A percentile compares a stretch with the other conserved stretches of the same genome.
Evolutionary conservation across 1,284 basidiomycete species (phyloP).

Genomic region (Mycosarcoma maydis): DNA sequence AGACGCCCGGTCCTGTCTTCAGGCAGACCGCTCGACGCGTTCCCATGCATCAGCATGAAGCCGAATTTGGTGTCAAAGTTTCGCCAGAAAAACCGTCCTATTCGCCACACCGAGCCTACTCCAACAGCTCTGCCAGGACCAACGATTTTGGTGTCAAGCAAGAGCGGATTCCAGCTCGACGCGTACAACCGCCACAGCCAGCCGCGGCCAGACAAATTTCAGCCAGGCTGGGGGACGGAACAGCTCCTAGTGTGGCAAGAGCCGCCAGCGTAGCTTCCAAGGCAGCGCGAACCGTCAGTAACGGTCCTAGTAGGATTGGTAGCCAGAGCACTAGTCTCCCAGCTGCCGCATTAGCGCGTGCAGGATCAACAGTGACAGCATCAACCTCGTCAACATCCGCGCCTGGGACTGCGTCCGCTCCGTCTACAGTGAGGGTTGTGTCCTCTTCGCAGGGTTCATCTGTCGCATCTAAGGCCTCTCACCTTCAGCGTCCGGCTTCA

Average conservation of each 20-base stretch:
- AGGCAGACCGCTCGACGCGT: conserved; percentile 44
- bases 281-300: conserved; percentile 13
- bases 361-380: background rate
- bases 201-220: conserved; percentile 2
- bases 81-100: conserved; percentile 35
- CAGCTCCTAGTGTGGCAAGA: background rate
- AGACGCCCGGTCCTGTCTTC: conserved; percentile 37
- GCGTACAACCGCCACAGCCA: conserved; percentile 21
- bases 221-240: conserved; percentile 1
- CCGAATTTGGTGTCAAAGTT: conserved; percentile 45
- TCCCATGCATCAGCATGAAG: conserved; percentile 44
- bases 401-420: background rate
- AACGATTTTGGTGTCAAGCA: conserved; percentile 25
- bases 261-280: conserved; percentile 33
- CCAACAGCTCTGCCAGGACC: conserved; percentile 28
- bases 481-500: conserved; percentile 25
- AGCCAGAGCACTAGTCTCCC: conserved; percentile 15
- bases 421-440: background rate
- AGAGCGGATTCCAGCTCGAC: conserved; percentile 37
- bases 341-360: conserved; percentile 16
- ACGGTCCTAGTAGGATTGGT: conserved; percentile 19
- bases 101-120: conserved; percentile 31
- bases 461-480: conserved; percentile 32
- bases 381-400: background rate
- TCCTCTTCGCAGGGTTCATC: conserved; percentile 15